Evolutionary conservation across 805 yeast species (phyloP), one percentile per base, ranked within the genome.

Genomic region (Alloascoidea africana): DNA sequence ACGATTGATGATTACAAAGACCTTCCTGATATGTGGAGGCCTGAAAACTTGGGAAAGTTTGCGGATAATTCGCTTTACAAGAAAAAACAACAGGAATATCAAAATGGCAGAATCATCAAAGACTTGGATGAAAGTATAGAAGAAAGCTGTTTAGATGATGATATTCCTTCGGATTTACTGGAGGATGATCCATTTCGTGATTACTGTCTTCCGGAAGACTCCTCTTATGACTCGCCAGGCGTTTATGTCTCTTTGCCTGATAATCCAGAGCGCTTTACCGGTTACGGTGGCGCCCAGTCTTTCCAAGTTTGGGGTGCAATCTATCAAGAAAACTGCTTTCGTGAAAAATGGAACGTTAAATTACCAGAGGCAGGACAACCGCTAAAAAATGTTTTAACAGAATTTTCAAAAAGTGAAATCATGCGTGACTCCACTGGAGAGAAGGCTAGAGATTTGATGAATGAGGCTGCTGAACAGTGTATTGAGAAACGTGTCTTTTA

Each of bases 251-350:
- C 87, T 50, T 66, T 91, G 40, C 65, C 78, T 15, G 83, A 81
- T 39, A 93, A 93, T 52, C 96, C 95, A 1, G 99, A 91, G 57
- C 66, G 97, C 50, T 91, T 83, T 60, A 93, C 98, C 0, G 98
- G 98, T 0, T 91, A 91, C 52, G 81, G 86, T 19, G 98, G 98
- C 18, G 74, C 77, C 37, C 95, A 91, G 50, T 84, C 96, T 16
- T 74, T 78, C 46, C 85, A 80, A 52, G 84, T 91, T 35, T 91
- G 99, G 99, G 66, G 73, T 32, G 84, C 93, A 45, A 86, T 91
- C 18, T 91, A 91, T 56, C 76, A 73, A 33, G 96, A 91, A 48
- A 87, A 87, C 61, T 86, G 96, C 54, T 87, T 87, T 59, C 74
- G 76, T 4, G 65, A 61, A 15, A 38, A 44, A 33, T 16, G 15